phyloP scores from a whole-genome alignment of 2,329 filamentous ascomycete genomes.

The Diaporthe humulicola region DNA sequence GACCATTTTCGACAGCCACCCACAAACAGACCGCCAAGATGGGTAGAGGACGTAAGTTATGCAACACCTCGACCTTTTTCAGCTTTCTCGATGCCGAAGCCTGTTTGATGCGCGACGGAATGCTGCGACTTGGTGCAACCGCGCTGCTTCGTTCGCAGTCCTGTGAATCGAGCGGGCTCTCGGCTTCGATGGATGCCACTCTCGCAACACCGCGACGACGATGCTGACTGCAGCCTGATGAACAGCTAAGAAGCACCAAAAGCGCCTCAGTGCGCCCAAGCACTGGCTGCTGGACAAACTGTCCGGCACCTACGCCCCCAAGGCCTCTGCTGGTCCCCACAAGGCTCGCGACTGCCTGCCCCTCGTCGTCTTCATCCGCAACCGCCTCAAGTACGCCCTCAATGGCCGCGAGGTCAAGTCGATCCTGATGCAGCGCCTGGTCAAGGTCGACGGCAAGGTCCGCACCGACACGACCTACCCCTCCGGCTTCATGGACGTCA shows the following conservation, averaged over 20 bases:
- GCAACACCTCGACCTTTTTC: background rate
- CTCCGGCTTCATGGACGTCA: slow-evolving; percentile 99
- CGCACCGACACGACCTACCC: slow-evolving; percentile 99
- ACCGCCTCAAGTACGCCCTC: slow-evolving; percentile 99
- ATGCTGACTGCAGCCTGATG: slow-evolving; percentile 28
- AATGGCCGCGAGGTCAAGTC: slow-evolving; percentile 98
- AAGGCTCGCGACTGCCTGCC: slow-evolving; percentile 99
- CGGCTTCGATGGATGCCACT: slow-evolving; percentile 19
- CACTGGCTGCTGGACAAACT: slow-evolving; percentile 99
- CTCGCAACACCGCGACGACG: background rate
- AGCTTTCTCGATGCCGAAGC: background rate
- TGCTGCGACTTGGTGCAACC: background rate
- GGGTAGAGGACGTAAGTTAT: slow-evolving; percentile 43
- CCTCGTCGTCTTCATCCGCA: slow-evolving; percentile 97
- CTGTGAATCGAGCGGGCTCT: background rate
- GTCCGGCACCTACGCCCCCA: slow-evolving; percentile 86
- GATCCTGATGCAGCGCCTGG: slow-evolving; percentile 99
- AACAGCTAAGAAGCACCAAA: slow-evolving; percentile 92
- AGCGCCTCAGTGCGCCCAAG: slow-evolving; percentile 98
- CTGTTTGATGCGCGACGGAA: background rate
- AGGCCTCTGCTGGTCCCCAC: slow-evolving; percentile 89
- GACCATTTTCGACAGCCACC: slow-evolving; percentile 35
- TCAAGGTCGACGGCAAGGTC: slow-evolving; percentile 99
- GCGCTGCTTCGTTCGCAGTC: background rate
- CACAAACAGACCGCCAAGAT: slow-evolving; percentile 39